Base-by-base conservation (phyloP, 2,329 filamentous ascomycete genomes). In the Ophiocordyceps camponoti-rufipedis region DNA sequence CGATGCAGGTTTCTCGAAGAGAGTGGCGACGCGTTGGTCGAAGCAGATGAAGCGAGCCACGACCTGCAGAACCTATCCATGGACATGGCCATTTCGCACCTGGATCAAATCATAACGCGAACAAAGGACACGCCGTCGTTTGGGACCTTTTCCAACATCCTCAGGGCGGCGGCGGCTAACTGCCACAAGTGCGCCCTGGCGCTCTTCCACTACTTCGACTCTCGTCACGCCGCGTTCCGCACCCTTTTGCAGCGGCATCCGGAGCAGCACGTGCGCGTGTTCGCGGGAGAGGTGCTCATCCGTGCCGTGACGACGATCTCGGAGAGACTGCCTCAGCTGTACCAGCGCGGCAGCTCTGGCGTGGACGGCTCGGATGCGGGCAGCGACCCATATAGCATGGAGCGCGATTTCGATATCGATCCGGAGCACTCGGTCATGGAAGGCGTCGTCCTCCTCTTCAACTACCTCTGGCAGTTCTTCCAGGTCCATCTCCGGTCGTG, bases 91-190 rank as follows among this genome's bases (percentile, higher is more conserved):
- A 56, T 84, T 3, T 68, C 73, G 44, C 83, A 89, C 52, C 62
- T 93, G 35, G 82, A 88, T 52, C 82, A 89, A 55, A 70, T 93
- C 40, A 72, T 84, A 12, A 75, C 81, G 42, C 75, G 85, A 47
- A 71, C 75, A 4, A 85, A 82, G 57, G 82, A 87, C 39, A 56
- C 74, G 2, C 71, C 78, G 0, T 74, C 82, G 40, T 78, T 83
- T 35, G 67, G 72, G 1, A 57, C 62, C 9, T 74, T 82, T 45
- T 65, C 75, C 44, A 56, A 57, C 2, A 64, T 76, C 28, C 51
- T 72, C 2, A 60, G 65, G 12, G 65, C 64, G 18, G 66, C 74
- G 33, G 69, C 75, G 40, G 54, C 62, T 11, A 62, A 60, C 16
- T 76, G 63, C 67, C 19, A 54, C 28, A 45, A 68, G 45, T 82